Evolutionary conservation across 139 green algal genomes (phyloP).

Genomic region (Deuterostichococcus epilithicus): DNA sequence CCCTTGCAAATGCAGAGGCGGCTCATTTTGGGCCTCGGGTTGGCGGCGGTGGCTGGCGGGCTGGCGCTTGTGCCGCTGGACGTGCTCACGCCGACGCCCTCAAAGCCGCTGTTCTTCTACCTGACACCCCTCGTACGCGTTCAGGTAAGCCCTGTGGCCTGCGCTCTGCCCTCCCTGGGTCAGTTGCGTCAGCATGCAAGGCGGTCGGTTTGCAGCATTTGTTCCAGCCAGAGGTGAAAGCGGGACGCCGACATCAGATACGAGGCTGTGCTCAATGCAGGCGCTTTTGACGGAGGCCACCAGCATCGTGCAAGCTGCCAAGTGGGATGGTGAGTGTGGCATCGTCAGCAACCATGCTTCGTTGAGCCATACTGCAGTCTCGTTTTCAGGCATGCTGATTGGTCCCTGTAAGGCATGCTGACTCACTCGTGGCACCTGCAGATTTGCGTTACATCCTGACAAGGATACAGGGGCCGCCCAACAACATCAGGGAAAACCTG

Average conservation of each 20-base stretch:
- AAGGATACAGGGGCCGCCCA: conserved; percentile 47
- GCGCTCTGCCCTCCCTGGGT: too few relatives aligned
- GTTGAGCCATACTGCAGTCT: background rate
- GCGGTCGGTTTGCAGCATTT: too few relatives aligned
- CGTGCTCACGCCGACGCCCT: conserved; percentile 43
- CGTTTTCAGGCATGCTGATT: background rate
- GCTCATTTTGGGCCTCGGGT: conserved; percentile 42
- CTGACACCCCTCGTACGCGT: conserved; percentile 58
- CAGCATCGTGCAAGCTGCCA: conserved; percentile 2
- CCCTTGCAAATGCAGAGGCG: conserved; percentile 34
- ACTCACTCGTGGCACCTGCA: too few relatives aligned
- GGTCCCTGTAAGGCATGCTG: conserved; percentile 1
- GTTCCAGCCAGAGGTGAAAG: too few relatives aligned
- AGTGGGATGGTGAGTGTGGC: background rate
- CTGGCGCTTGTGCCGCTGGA: conserved; percentile 70
- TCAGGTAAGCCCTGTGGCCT: conserved; percentile 13
- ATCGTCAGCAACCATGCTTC: background rate
- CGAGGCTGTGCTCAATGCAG: too few relatives aligned
- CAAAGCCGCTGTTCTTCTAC: conserved; percentile 74
- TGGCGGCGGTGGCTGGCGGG: conserved; percentile 29
- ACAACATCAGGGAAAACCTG: conserved; percentile 57
- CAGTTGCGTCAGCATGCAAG: too few relatives aligned
- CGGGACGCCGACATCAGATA: too few relatives aligned
- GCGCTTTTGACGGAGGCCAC: background rate
- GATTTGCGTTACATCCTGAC: conserved; percentile 23